Evolutionary conservation across 2,329 filamentous ascomycete genomes (phyloP).

Genomic region (Chalara sp.): DNA sequence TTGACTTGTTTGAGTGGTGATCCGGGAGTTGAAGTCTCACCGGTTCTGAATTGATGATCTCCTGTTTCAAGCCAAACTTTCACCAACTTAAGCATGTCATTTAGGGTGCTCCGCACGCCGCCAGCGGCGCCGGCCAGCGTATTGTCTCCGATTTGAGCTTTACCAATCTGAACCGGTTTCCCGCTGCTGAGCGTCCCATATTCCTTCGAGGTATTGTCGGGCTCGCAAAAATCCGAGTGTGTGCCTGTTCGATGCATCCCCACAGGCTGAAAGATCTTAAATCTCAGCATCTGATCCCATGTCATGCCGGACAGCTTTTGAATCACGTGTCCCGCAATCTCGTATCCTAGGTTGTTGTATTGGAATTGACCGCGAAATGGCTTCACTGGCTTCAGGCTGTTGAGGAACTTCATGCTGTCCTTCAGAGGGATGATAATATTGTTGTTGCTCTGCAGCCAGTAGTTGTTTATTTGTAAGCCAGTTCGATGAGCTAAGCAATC

Average conservation of each 20-base stretch:
- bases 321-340: constrained; percentile 4
- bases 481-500: constrained; percentile 5
- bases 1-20: no score
- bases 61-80: constrained; percentile 15
- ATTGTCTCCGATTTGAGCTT: constrained; percentile 8
- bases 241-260: constrained; percentile 3
- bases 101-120: constrained; percentile 13
- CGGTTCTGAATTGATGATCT: constrained; percentile 1
- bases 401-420: constrained; percentile 1
- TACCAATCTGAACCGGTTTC: constrained; percentile 5
- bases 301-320: constrained; percentile 1
- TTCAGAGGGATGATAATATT: constrained; percentile 2
- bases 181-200: constrained; percentile 13
- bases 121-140: constrained; percentile 12
- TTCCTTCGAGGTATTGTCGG: constrained; percentile 16
- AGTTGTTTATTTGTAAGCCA: constrained; percentile 1
- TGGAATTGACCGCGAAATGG: constrained; percentile 2
- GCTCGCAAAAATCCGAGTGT: neutral
- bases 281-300: neutral
- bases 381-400: neutral
- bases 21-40: constrained; percentile 2
- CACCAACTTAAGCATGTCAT: constrained; percentile 21
- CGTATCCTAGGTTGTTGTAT: constrained; percentile 8
- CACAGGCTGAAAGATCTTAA: constrained; percentile 5
- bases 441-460: neutral